These are phyloP conservation scores for Aspergillus oerlinghausenensis DNA, from an alignment of 2,329 filamentous ascomycete genomes.

Conservation along the genomic window DNA sequence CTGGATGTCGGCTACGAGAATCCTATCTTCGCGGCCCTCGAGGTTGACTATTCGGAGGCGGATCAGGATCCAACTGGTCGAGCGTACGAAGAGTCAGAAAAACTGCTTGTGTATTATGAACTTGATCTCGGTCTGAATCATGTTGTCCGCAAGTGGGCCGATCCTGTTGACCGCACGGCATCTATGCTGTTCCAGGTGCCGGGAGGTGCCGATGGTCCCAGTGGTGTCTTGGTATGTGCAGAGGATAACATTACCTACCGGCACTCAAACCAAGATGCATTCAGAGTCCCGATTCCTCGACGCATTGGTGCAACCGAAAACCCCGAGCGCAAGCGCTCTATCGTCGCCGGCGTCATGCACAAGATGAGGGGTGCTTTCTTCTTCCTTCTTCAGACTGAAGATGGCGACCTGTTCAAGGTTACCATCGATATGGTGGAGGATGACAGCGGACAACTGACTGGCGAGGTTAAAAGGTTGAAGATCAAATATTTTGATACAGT, in stretches of 20 bases:
- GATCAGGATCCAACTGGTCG: slow-evolving; percentile 87
- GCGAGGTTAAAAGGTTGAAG: slow-evolving; percentile 76
- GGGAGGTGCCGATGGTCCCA: slow-evolving; percentile 87
- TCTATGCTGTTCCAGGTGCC: slow-evolving; percentile 93
- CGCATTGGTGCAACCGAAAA: slow-evolving; percentile 86
- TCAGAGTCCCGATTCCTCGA: slow-evolving; percentile 83
- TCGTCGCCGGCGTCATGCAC: slow-evolving; percentile 93
- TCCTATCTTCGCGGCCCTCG: slow-evolving; percentile 89
- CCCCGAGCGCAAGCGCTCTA: slow-evolving; percentile 79
- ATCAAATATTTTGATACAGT: slow-evolving; percentile 99
- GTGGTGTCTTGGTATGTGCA: slow-evolving; percentile 89
- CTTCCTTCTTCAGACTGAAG: slow-evolving; percentile 91
- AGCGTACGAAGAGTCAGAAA: slow-evolving; percentile 77
- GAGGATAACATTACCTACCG: slow-evolving; percentile 94
- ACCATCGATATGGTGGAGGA: slow-evolving; percentile 88
- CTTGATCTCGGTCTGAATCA: slow-evolving; percentile 95
- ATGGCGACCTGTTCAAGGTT: slow-evolving; percentile 97
- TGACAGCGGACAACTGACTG: slow-evolving; percentile 67
- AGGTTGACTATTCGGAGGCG: slow-evolving; percentile 85
- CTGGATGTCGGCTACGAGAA: slow-evolving; percentile 97
- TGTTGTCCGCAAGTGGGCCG: slow-evolving; percentile 93
- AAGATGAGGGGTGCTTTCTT: slow-evolving; percentile 96
- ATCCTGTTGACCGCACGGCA: slow-evolving; percentile 83
- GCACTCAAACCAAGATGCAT: slow-evolving; percentile 90
- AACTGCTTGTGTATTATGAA: slow-evolving; percentile 93